Evolutionary conservation across 352 stramenopile genomes (phyloP).

Genomic region (Phytophthora pluvialis): DNA sequence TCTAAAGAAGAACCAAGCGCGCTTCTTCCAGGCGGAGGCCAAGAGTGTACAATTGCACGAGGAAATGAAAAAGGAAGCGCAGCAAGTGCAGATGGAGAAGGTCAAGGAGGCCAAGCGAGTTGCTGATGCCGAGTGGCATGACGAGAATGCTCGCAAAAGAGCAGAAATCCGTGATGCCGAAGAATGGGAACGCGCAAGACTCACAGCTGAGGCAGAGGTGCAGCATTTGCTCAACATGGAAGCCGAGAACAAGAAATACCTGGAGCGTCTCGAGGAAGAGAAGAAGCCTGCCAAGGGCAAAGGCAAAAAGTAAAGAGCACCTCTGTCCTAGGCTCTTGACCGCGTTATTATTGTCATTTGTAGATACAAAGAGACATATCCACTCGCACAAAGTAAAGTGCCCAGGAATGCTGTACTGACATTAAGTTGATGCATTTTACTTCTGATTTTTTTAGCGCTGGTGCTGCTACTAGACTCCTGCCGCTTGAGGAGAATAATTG

Average conservation of each 20-base stretch:
- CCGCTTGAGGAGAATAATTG: no score
- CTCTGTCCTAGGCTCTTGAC: no score
- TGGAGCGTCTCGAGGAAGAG: conserved; percentile 45
- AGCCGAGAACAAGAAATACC: conserved; percentile 62
- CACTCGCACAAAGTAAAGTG: no score
- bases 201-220: conserved; percentile 51
- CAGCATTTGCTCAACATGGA: conserved; percentile 57
- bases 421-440: no score
- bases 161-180: conserved; percentile 52
- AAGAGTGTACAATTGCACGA: conserved; percentile 29
- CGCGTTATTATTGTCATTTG: no score
- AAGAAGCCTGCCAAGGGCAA: conserved; percentile 60
- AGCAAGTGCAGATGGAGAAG: conserved; percentile 43
- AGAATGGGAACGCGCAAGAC: conserved; percentile 56
- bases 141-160: conserved; percentile 56
- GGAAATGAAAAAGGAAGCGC: conserved; percentile 39
- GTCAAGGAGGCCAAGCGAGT: conserved; percentile 43
- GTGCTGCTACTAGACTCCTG: no score
- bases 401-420: no score
- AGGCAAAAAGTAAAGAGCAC: conserved; percentile 50
- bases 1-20: conserved; percentile 53
- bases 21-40: conserved; percentile 33
- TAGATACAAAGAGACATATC: no score
- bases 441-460: no score
- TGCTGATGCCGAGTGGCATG: conserved; percentile 56